These are phyloP conservation scores for Musa acuminata DNA, from an alignment of 176 grass and related monocot genomes.

Conservation along the genomic window DNA sequence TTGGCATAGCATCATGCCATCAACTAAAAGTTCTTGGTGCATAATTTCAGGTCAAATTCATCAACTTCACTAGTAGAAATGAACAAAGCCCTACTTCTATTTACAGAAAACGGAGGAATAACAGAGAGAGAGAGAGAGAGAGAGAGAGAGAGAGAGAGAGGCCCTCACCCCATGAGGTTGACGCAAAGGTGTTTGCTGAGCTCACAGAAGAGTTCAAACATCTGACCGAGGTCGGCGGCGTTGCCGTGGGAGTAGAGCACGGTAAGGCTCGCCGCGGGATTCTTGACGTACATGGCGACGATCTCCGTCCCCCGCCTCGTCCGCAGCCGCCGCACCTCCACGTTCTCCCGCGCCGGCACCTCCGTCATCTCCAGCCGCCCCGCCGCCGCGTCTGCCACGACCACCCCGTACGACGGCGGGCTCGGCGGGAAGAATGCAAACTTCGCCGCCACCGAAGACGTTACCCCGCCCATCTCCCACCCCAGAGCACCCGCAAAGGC, in stretches of 20 bases:
- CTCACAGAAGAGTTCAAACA: slow-evolving; percentile 93
- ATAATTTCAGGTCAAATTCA: neutral
- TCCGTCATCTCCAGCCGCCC: slow-evolving; percentile 22
- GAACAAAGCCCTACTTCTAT: neutral
- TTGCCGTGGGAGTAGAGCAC: slow-evolving; percentile 97
- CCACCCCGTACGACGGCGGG: slow-evolving; percentile 57
- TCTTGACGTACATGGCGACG: slow-evolving; percentile 71
- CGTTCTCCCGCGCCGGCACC: slow-evolving; percentile 33
- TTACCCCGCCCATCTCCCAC: slow-evolving; percentile 52
- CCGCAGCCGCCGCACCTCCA: slow-evolving; percentile 61
- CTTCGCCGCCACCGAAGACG: slow-evolving; percentile 64
- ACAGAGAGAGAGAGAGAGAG: too few species aligned
- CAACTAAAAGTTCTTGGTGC: neutral
- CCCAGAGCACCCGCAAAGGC: neutral
- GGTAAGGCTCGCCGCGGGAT: slow-evolving; percentile 63
- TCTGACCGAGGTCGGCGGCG: slow-evolving; percentile 84
- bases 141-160: neutral
- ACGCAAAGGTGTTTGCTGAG: slow-evolving; percentile 82
- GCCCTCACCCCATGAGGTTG: slow-evolving; percentile 73
- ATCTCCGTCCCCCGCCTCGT: slow-evolving; percentile 65
- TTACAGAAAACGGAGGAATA: neutral
- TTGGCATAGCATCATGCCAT: neutral
- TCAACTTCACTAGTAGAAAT: neutral
- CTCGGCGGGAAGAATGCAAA: slow-evolving; percentile 82
- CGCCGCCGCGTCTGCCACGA: neutral